phyloP scores from a whole-genome alignment of 495 filamentous ascomycete species.

The Talaromyces nanjingensis region DNA sequence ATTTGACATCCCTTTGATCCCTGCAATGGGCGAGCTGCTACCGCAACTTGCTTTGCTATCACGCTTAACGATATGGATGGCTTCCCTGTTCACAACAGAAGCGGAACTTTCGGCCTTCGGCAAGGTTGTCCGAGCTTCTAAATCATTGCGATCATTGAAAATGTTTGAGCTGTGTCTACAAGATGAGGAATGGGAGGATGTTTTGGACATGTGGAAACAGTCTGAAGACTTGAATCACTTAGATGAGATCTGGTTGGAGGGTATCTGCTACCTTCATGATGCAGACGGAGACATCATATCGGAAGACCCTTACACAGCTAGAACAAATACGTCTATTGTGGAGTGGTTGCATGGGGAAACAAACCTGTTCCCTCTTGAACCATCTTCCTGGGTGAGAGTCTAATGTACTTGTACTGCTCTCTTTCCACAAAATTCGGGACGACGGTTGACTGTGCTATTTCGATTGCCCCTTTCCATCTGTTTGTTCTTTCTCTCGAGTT shows the following conservation, averaged over 20 bases:
- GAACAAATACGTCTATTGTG: neutral
- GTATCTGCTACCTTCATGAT: neutral
- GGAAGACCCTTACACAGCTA: neutral
- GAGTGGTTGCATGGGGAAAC: neutral
- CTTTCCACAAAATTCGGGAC: neutral
- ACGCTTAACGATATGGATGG: neutral
- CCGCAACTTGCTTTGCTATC: neutral
- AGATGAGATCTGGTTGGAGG: neutral
- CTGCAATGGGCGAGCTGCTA: neutral
- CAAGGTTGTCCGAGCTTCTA: neutral
- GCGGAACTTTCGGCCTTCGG: neutral
- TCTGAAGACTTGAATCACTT: neutral
- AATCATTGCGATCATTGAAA: neutral
- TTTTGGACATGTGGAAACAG: neutral
- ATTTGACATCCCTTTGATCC: neutral
- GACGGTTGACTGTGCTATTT: neutral
- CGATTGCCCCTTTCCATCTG: neutral
- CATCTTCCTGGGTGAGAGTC: neutral
- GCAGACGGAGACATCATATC: neutral
- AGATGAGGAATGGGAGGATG: neutral
- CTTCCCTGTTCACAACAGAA: neutral
- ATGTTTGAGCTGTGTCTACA: neutral
- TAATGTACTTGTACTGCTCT: neutral
- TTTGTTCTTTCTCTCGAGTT: neutral
- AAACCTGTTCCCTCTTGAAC: neutral